phyloP scores from a whole-genome alignment of 179 eudicot species.

The Spinacia oleracea region DNA sequence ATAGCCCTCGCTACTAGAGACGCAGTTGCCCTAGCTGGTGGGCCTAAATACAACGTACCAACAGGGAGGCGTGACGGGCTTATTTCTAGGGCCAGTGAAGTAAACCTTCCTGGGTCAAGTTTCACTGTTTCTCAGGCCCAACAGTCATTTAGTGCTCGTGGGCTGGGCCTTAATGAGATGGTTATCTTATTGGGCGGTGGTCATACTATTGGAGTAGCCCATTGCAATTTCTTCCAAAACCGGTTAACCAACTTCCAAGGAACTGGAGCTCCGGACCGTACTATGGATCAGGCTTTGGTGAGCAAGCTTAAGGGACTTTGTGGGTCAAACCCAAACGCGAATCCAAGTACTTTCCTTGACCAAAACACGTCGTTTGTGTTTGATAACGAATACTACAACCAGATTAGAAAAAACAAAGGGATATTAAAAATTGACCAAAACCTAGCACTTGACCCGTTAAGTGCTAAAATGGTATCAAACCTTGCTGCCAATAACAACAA shows the following conservation, averaged over 20 bases:
- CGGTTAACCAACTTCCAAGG: conserved; percentile 42
- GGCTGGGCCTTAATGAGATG: conserved; percentile 49
- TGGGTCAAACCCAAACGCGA: conserved; percentile 7
- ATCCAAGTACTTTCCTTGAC: conserved; percentile 43
- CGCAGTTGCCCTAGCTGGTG: conserved; percentile 49
- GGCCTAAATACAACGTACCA: conserved; percentile 42
- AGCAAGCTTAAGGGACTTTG: conserved; percentile 23
- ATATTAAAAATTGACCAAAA: conserved; percentile 47
- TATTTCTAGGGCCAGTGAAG: conserved; percentile 35
- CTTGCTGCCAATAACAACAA: conserved; percentile 31
- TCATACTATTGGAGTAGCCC: conserved; percentile 56
- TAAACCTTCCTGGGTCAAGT: conserved; percentile 45
- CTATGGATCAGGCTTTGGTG: conserved; percentile 34
- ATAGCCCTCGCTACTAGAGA: conserved; percentile 60
- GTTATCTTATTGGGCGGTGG: conserved; percentile 56
- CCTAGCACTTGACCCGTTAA: conserved; percentile 35
- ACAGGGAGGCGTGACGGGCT: conserved; percentile 63
- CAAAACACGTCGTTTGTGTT: conserved; percentile 36
- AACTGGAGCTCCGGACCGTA: conserved; percentile 40
- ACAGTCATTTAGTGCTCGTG: conserved; percentile 32
- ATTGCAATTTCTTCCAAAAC: conserved; percentile 42
- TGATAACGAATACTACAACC: conserved; percentile 47
- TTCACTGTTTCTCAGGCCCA: conserved; percentile 31
- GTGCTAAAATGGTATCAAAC: conserved; percentile 30
- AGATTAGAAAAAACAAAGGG: conserved; percentile 27